Evolutionary conservation across 2,329 filamentous ascomycete genomes (phyloP).

Genomic region (Biscogniauxia marginata): DNA sequence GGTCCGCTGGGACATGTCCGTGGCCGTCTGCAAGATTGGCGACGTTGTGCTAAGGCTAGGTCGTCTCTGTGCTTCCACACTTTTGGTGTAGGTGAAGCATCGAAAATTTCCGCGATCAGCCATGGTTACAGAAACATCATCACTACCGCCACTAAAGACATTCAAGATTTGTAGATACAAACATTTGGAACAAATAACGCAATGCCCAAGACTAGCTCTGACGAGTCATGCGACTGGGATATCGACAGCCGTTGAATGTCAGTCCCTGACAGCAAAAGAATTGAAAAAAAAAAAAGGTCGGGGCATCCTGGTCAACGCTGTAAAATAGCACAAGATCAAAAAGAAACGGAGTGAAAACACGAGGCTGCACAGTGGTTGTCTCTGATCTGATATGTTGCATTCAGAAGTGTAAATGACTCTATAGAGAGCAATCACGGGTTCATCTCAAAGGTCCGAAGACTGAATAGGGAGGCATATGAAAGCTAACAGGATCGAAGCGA

Average conservation of each 20-base stretch:
- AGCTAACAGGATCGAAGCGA: neutral
- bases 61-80: slow-evolving; percentile 19
- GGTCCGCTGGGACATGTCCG: slow-evolving; percentile 14
- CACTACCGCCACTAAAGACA: neutral
- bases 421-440: neutral
- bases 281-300: neutral
- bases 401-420: slow-evolving; percentile 1
- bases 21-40: slow-evolving; percentile 38
- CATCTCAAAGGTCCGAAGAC: neutral
- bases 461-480: neutral
- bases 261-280: neutral
- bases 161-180: neutral
- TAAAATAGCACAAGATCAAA: neutral
- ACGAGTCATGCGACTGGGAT: neutral
- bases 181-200: neutral
- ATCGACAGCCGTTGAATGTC: too few species aligned
- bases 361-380: slow-evolving; percentile 4
- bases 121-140: neutral
- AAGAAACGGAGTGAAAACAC: neutral
- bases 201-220: neutral
- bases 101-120: neutral
- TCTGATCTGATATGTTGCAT: neutral
- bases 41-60: slow-evolving; percentile 31
- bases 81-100: slow-evolving; percentile 1
- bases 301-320: neutral